Conservation (phyloP, 805 yeast genomes). For the Kodamaea fukazawae region DNA sequence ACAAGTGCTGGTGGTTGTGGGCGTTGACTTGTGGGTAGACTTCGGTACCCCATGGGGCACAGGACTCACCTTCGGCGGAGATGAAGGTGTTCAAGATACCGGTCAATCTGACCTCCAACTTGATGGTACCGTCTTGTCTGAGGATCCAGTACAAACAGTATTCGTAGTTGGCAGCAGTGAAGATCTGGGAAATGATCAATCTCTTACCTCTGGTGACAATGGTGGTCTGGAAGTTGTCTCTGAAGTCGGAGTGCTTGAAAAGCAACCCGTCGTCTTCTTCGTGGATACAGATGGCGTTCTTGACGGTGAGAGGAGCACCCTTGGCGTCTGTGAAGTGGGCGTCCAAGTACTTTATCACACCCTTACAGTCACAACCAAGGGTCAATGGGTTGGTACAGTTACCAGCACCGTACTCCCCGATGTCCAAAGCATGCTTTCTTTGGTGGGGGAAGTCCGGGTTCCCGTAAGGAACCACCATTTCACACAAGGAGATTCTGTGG, state of each 20-base stretch:
- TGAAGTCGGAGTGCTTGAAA: constrained; percentile 80
- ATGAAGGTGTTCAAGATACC: constrained; percentile 78
- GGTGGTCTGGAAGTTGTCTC: constrained; percentile 74
- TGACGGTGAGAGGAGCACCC: constrained; percentile 69
- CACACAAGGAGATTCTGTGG: constrained; percentile 74
- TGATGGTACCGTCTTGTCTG: constrained; percentile 81
- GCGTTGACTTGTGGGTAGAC: constrained; percentile 82
- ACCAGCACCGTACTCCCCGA: constrained; percentile 88
- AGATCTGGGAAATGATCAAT: constrained; percentile 73
- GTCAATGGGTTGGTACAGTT: constrained; percentile 77
- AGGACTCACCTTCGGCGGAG: constrained; percentile 60
- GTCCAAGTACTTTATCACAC: constrained; percentile 78
- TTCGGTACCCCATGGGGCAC: constrained; percentile 76
- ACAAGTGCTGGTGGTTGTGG: constrained; percentile 84
- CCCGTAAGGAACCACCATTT: constrained; percentile 87
- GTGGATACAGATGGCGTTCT: constrained; percentile 79
- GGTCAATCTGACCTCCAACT: constrained; percentile 73
- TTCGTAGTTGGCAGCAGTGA: constrained; percentile 85
- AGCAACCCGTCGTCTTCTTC: constrained; percentile 82
- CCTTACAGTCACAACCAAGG: constrained; percentile 83
- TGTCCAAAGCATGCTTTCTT: constrained; percentile 81
- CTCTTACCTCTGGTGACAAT: constrained; percentile 74
- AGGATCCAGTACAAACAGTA: constrained; percentile 81
- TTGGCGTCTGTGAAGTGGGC: constrained; percentile 68
- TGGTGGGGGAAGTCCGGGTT: constrained; percentile 78